Conservation (phyloP, 2,329 filamentous ascomycete genomes). For the Penicillium fuscoglaucum region DNA sequence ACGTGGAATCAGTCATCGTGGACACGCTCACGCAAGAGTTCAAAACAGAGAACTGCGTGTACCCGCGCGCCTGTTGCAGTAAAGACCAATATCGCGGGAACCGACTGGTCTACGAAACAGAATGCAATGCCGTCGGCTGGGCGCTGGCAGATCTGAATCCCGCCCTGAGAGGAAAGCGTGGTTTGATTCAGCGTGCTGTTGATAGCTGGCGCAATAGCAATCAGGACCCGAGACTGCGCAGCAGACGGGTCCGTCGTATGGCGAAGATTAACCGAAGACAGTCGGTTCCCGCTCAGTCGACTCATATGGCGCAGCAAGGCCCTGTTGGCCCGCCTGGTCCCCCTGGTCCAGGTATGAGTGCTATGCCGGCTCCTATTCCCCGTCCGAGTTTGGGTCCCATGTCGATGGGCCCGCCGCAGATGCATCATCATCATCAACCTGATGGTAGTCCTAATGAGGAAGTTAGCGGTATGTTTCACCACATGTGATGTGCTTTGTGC, state of each 20-base stretch:
- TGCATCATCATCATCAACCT: slow-evolving; percentile 71
- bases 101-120: slow-evolving; percentile 91
- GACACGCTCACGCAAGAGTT: slow-evolving; percentile 83
- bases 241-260: slow-evolving; percentile 88
- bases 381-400: slow-evolving; percentile 55
- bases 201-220: slow-evolving; percentile 99
- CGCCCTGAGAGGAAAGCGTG: slow-evolving; percentile 85
- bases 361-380: slow-evolving; percentile 53
- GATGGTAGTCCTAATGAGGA: slow-evolving; percentile 67
- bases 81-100: slow-evolving; percentile 98
- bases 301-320: slow-evolving; percentile 49
- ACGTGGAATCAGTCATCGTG: slow-evolving; percentile 93
- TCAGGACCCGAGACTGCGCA: slow-evolving; percentile 87
- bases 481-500: slow-evolving; percentile 65
- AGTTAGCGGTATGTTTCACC: slow-evolving; percentile 97
- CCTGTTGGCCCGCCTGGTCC: neutral
- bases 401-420: slow-evolving; percentile 65
- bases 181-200: slow-evolving; percentile 92
- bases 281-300: slow-evolving; percentile 58
- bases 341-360: slow-evolving; percentile 58
- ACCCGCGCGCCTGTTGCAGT: slow-evolving; percentile 87
- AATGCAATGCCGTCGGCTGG: slow-evolving; percentile 99
- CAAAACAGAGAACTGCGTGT: slow-evolving; percentile 98
- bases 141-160: slow-evolving; percentile 91
- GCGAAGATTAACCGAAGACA: slow-evolving; percentile 93